Base-by-base conservation (phyloP, 176 grass and related monocot species). In the Poa pratensis region DNA sequence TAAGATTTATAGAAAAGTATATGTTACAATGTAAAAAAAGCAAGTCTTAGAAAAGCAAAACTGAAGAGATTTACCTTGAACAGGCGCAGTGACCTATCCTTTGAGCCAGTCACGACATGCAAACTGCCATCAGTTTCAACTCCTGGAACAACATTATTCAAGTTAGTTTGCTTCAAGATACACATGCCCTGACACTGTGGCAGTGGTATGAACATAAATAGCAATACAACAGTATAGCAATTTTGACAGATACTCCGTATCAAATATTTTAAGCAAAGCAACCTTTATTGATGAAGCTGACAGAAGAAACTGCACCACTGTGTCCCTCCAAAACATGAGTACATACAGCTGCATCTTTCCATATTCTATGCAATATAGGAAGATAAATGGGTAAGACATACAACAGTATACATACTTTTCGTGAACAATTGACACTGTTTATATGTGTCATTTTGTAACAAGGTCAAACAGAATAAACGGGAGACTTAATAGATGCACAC, bases 251-350 rank as follows among this genome's bases (percentile, higher is more conserved):
- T 27, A 37, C 26, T 3, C 27, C 28, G 15, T 65, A 65, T 16
- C 63, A 27, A 26, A 37, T 80, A 62, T 19, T 64, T 58, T 43
- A 10, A 85, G 62, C 18, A 45, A 24, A 45, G 58, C 32, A 72
- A 94, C 96, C 88, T 91, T 87, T 87, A 48, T 84, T 86, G 7
- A 99, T 99, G 77, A 96, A 89, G 37, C 85, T 83, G 17, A 76
- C 87, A 80, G 94, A 94, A 72, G 88, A 90, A 87, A 99, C 84
- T 58, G 90, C 88, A 82, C 72, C 86, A 73, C 37, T 86, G 68
- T 99, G 96, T 43, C 96, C 91, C 87, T 85, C 88, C 84, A 99
- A 91, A 89, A 96, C 59, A 10, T 94, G 90, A 32, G 91, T 91
- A 30, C 96, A 99, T 75, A 84, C 71, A 62, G 88, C 43, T 68